A percentile compares a stretch with the other conserved stretches of the same genome.
These are phyloP conservation scores for Pyrenochaeta sp. DNA, from an alignment of 2,329 filamentous ascomycete genomes.

Conservation along the genomic window DNA sequence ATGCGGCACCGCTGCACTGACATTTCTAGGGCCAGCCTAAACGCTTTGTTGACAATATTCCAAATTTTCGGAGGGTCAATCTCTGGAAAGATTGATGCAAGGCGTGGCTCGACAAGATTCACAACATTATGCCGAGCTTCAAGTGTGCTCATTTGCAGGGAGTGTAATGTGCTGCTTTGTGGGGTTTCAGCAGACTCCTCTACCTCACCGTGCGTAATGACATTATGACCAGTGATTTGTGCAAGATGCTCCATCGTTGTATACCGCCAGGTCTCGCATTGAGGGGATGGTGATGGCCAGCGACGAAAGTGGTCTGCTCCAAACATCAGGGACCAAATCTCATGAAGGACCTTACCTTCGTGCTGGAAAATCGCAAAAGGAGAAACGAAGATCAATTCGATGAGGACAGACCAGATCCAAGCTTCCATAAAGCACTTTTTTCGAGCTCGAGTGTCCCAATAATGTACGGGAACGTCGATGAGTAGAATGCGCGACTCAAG, in stretches of 20 bases:
- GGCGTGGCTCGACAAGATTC: too few species aligned
- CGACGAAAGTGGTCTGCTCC: neutral
- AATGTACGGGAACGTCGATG: neutral
- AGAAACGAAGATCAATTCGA: neutral
- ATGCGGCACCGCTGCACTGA: slow-evolving; percentile 20
- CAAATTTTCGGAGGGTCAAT: neutral
- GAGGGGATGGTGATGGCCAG: slow-evolving; percentile 9
- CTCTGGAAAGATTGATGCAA: neutral
- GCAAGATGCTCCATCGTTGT: slow-evolving; percentile 10
- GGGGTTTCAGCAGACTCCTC: neutral
- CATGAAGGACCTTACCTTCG: neutral
- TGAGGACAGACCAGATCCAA: slow-evolving; percentile 22
- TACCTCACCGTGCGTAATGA: neutral
- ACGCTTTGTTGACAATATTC: slow-evolving; percentile 24
- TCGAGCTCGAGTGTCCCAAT: slow-evolving; percentile 10
- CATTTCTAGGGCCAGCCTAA: slow-evolving; percentile 23
- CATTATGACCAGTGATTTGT: neutral
- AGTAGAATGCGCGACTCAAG: neutral
- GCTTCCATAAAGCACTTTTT: slow-evolving; percentile 25
- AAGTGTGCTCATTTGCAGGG: too few species aligned
- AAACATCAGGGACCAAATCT: slow-evolving; percentile 4
- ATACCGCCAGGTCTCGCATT: slow-evolving; percentile 21
- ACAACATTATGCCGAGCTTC: too few species aligned
- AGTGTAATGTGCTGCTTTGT: too few species aligned
- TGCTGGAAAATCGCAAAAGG: slow-evolving; percentile 5